Percentiles rank a stretch among this genome's conserved stretches.
These are phyloP conservation scores for Globisporangium alternatum DNA, from an alignment of 352 stramenopile genomes.

Conservation along the genomic window DNA sequence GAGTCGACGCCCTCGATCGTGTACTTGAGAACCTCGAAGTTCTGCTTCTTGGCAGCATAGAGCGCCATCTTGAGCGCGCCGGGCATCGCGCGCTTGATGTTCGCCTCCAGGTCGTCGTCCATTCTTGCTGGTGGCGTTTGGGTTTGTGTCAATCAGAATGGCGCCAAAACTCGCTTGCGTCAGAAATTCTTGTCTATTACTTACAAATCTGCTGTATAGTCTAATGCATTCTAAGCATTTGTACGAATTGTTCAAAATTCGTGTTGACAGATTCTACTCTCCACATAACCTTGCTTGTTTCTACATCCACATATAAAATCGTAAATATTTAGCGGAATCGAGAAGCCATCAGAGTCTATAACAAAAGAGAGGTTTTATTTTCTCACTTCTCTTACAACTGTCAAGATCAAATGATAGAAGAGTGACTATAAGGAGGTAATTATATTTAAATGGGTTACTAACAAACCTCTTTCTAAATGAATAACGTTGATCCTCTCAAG, in stretches of 20 bases:
- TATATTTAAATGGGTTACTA: too few relatives aligned
- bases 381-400: too few relatives aligned
- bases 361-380: too few relatives aligned
- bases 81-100: slow-evolving; percentile 60
- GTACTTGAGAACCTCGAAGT: slow-evolving; percentile 72
- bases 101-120: slow-evolving; percentile 55
- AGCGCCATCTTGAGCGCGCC: slow-evolving; percentile 74
- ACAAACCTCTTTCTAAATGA: background rate
- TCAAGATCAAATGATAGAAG: too few relatives aligned
- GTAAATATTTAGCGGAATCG: background rate
- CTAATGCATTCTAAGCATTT: background rate
- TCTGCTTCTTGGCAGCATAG: slow-evolving; percentile 72
- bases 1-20: slow-evolving; percentile 65
- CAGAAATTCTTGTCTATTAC: background rate
- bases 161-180: background rate
- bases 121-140: slow-evolving; percentile 20
- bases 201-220: background rate
- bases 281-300: background rate
- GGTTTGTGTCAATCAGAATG: background rate
- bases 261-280: background rate
- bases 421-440: too few relatives aligned
- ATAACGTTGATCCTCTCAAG: background rate
- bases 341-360: too few relatives aligned
- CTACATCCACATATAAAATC: background rate
- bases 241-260: background rate